These are phyloP conservation scores for Phytophthora lateralis DNA, from an alignment of 352 stramenopile genomes.

Conservation along the genomic window DNA sequence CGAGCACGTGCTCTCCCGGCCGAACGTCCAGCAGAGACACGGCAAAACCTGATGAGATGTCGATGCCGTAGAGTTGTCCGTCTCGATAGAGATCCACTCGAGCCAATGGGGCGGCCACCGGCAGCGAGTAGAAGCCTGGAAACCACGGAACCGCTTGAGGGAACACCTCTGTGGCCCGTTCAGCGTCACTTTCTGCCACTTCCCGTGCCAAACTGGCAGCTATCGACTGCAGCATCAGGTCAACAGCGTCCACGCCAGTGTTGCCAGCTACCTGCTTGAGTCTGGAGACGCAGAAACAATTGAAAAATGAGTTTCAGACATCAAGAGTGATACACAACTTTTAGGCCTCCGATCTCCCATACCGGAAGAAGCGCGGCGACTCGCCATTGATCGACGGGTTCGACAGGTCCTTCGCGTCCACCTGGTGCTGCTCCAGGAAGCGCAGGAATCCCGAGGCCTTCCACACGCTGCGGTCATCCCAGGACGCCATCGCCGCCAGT, in stretches of 20 bases:
- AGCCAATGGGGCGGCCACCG: constrained; percentile 48
- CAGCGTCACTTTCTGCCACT: constrained; percentile 9
- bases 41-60: constrained; percentile 79
- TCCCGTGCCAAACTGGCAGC: constrained; percentile 25
- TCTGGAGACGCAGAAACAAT: constrained; percentile 20
- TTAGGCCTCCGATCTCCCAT: background rate
- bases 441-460: constrained; percentile 51
- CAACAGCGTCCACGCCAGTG: background rate
- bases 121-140: constrained; percentile 68
- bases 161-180: background rate
- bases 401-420: constrained; percentile 52
- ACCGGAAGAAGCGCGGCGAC: constrained; percentile 70
- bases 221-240: constrained; percentile 28
- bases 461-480: constrained; percentile 52
- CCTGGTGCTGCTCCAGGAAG: constrained; percentile 62
- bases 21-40: constrained; percentile 63
- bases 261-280: constrained; percentile 31
- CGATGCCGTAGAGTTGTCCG: constrained; percentile 81
- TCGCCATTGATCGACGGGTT: constrained; percentile 20
- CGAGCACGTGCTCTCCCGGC: constrained; percentile 88
- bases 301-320: background rate
- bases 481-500: constrained; percentile 15
- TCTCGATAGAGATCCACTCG: constrained; percentile 51
- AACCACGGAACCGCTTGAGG: constrained; percentile 53
- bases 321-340: constrained; percentile 32